phyloP scores from a whole-genome alignment of 2,329 filamentous ascomycete genomes.

The Chaetomium globosum region DNA sequence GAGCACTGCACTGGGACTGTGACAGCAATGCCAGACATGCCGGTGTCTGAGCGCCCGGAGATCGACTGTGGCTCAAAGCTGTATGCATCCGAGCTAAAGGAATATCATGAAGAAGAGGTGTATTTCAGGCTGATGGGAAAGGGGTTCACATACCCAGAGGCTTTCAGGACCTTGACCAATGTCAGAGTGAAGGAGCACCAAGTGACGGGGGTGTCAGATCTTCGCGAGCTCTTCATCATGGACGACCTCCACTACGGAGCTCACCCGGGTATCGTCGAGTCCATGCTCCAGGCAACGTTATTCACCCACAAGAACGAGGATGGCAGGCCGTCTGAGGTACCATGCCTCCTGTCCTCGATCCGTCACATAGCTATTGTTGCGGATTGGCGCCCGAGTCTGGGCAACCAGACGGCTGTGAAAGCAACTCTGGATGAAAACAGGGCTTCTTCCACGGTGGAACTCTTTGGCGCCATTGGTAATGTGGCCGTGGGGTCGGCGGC shows the following conservation, averaged over 20 bases:
- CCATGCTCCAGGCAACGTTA: constrained; percentile 48
- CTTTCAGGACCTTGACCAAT: constrained; percentile 33
- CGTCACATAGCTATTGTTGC: constrained; percentile 33
- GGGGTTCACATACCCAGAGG: constrained; percentile 28
- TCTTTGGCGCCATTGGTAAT: constrained; percentile 16
- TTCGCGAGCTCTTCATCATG: constrained; percentile 51
- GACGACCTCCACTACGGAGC: constrained; percentile 50
- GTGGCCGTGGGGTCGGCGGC: constrained; percentile 11
- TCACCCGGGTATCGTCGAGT: constrained; percentile 52
- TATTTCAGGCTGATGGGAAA: not conserved
- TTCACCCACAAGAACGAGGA: constrained; percentile 38
- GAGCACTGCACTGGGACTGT: constrained; percentile 40
- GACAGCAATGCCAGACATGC: constrained; percentile 35
- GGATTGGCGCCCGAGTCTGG: constrained; percentile 22
- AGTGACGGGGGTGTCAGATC: constrained; percentile 43
- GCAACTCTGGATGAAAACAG: constrained; percentile 26
- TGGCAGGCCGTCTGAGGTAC: constrained; percentile 30
- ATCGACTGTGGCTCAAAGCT: not conserved
- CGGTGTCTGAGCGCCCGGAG: constrained; percentile 32
- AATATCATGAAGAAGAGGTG: too few relatives aligned
- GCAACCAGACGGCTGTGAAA: constrained; percentile 29
- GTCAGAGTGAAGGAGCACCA: constrained; percentile 33
- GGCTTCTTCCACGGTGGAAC: constrained; percentile 35
- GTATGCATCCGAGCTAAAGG: too few relatives aligned
- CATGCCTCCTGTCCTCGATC: constrained; percentile 37